Percentiles rank a stretch among this genome's conserved stretches.
These are phyloP conservation scores for Diaporthe helianthi DNA, from an alignment of 2,329 filamentous ascomycete genomes.

Conservation along the genomic window DNA sequence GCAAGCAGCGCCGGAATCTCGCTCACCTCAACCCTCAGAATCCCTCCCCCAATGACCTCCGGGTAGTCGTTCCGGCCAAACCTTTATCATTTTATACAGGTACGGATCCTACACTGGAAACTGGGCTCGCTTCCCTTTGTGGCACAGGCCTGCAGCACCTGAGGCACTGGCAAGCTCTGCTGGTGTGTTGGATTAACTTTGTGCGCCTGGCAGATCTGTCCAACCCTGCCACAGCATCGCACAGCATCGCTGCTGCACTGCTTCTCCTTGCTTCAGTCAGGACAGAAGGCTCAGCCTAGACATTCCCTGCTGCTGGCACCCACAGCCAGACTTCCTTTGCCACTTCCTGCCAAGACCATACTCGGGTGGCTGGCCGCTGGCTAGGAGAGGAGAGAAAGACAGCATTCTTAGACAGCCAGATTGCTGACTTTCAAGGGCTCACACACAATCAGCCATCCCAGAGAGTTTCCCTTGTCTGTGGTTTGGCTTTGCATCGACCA, in stretches of 20 bases:
- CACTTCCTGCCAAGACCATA: conserved; percentile 6
- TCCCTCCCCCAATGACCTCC: conserved; percentile 11
- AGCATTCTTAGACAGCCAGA: conserved; percentile 6
- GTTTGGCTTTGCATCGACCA: conserved; percentile 31
- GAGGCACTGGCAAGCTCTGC: conserved; percentile 28
- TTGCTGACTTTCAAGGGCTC: conserved; percentile 20
- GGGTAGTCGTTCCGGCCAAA: conserved; percentile 12
- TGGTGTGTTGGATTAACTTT: conserved; percentile 12
- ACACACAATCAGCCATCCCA: conserved; percentile 21
- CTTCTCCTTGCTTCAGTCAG: conserved; percentile 23
- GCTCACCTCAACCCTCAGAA: neutral
- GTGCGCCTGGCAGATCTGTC: conserved; percentile 23
- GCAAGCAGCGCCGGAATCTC: neutral
- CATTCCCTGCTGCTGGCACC: conserved; percentile 16
- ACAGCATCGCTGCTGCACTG: conserved; percentile 27
- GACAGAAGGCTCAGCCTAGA: conserved; percentile 22
- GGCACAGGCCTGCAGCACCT: conserved; percentile 32
- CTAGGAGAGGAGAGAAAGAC: conserved; percentile 20
- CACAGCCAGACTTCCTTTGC: conserved; percentile 14
- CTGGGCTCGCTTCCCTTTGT: conserved; percentile 31
- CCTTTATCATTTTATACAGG: conserved; percentile 16
- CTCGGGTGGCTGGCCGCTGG: conserved; percentile 13
- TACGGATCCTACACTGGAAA: conserved; percentile 22
- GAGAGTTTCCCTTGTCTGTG: conserved; percentile 27
- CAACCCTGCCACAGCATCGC: conserved; percentile 30